Evolutionary conservation across 2,329 filamentous ascomycete species (phyloP).

Genomic region (Arthrinium puccinioides): DNA sequence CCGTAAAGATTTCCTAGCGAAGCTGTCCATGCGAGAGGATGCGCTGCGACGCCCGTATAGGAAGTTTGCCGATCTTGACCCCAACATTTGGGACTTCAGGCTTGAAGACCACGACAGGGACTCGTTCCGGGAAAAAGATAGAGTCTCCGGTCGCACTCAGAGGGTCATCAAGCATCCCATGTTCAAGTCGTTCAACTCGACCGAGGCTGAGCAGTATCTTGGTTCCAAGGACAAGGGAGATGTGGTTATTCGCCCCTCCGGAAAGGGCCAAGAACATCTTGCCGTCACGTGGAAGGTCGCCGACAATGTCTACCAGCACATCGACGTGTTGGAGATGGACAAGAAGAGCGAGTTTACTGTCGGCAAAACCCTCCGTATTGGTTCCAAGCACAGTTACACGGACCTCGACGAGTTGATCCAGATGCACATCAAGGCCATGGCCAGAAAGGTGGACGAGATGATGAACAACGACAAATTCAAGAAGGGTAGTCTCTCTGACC

Average conservation of each 20-base stretch:
- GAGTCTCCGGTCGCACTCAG: slow-evolving; percentile 75
- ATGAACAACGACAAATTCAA: slow-evolving; percentile 93
- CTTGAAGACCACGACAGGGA: slow-evolving; percentile 79
- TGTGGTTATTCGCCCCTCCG: slow-evolving; percentile 90
- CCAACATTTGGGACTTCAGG: slow-evolving; percentile 78
- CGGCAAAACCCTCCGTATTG: slow-evolving; percentile 77
- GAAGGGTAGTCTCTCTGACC: slow-evolving; percentile 68
- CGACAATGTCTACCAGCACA: slow-evolving; percentile 93
- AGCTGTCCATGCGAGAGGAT: slow-evolving; percentile 78
- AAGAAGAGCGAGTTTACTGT: slow-evolving; percentile 97
- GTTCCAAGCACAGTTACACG: slow-evolving; percentile 82
- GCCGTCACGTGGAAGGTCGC: slow-evolving; percentile 98
- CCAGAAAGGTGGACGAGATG: slow-evolving; percentile 93
- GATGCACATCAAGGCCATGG: slow-evolving; percentile 95
- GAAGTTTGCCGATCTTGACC: slow-evolving; percentile 62
- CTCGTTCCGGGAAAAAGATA: slow-evolving; percentile 77
- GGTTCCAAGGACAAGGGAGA: slow-evolving; percentile 81
- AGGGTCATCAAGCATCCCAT: slow-evolving; percentile 97
- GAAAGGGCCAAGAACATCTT: slow-evolving; percentile 90
- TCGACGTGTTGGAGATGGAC: slow-evolving; percentile 92
- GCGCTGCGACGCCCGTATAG: slow-evolving; percentile 67
- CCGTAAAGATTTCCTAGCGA: slow-evolving; percentile 75
- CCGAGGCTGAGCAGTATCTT: slow-evolving; percentile 88
- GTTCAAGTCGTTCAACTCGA: slow-evolving; percentile 87
- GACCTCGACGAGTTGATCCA: slow-evolving; percentile 97